phyloP scores from a whole-genome alignment of 768 basidiomycete species.

The Termitomyces sp. region DNA sequence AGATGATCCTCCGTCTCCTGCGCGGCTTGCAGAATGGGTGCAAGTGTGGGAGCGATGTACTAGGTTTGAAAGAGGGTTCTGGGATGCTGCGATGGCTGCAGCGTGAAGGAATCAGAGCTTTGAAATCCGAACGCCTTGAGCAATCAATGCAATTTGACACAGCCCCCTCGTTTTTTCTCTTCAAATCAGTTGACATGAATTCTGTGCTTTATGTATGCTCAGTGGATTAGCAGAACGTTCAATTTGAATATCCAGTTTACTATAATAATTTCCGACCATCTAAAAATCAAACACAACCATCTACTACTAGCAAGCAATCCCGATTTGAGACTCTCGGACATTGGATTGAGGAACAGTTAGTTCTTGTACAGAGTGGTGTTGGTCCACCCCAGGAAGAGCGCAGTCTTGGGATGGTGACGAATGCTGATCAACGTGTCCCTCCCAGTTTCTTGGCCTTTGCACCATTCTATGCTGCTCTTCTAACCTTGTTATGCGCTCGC shows the following conservation, averaged over 20 bases:
- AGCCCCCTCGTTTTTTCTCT: background rate
- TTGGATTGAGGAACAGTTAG: background rate
- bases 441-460: background rate
- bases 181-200: background rate
- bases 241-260: too few species aligned
- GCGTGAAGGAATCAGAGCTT: background rate
- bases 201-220: background rate
- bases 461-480: background rate
- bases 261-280: too few species aligned
- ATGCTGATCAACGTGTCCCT: background rate
- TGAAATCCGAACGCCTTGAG: background rate
- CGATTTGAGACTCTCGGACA: background rate
- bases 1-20: constrained; percentile 58
- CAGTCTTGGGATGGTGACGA: background rate
- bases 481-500: background rate
- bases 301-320: background rate
- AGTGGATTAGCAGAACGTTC: too few species aligned
- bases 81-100: constrained; percentile 59
- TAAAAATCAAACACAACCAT: too few species aligned
- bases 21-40: constrained; percentile 61
- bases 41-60: constrained; percentile 76
- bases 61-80: constrained; percentile 78
- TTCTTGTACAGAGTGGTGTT: background rate
- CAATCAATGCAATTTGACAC: background rate
- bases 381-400: background rate